These are phyloP conservation scores for Gremmenia infestans DNA, from an alignment of 2,329 filamentous ascomycete genomes.

Conservation along the genomic window DNA sequence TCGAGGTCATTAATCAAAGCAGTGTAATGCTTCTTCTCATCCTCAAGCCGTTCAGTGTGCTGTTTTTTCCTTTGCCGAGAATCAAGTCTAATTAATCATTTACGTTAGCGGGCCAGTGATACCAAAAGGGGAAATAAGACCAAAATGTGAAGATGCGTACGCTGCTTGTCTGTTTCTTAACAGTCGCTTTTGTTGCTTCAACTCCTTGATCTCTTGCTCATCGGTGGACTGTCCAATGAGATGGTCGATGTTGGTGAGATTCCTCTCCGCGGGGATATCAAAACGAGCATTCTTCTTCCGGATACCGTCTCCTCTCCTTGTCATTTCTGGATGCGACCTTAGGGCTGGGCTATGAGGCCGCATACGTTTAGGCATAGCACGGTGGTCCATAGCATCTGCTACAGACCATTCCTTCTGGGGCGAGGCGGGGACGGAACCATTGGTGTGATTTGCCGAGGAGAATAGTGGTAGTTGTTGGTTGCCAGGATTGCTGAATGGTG, in stretches of 20 bases:
- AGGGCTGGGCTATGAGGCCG: constrained; percentile 61
- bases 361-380: constrained; percentile 53
- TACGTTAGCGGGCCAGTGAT: constrained; percentile 19
- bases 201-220: constrained; percentile 92
- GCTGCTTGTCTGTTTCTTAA: constrained; percentile 94
- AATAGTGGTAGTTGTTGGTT: constrained; percentile 51
- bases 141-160: constrained; percentile 52
- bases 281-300: constrained; percentile 99
- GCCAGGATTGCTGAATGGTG: constrained; percentile 50
- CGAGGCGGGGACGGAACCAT: constrained; percentile 48
- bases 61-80: constrained; percentile 97
- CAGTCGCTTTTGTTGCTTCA: constrained; percentile 96
- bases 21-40: constrained; percentile 91
- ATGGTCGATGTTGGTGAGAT: constrained; percentile 89
- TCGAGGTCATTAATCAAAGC: constrained; percentile 72
- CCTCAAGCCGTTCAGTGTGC: constrained; percentile 92
- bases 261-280: constrained; percentile 91
- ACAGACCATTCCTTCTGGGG: constrained; percentile 56
- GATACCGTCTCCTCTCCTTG: constrained; percentile 51
- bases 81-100: constrained; percentile 61
- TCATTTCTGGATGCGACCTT: constrained; percentile 70
- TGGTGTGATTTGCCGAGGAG: constrained; percentile 42
- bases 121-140: constrained; percentile 15
- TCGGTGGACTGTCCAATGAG: constrained; percentile 84
- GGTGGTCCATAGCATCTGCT: constrained; percentile 43